These are phyloP conservation scores for Eragrostis curvula DNA, from an alignment of 176 grass and related monocot species.

Conservation along the genomic window DNA sequence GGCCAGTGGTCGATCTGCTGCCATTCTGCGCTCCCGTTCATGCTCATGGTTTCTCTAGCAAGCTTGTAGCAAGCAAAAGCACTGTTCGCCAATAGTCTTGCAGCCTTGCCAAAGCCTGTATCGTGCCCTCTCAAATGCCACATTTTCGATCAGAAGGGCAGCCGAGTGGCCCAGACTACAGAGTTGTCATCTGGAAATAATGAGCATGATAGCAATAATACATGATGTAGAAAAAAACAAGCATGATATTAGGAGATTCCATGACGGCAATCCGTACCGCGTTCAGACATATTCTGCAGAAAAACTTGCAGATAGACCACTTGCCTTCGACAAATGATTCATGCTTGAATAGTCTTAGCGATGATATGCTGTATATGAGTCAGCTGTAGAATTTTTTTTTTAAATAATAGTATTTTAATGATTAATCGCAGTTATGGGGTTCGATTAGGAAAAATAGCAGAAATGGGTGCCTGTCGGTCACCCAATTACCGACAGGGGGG, in stretches of 20 bases:
- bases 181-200: neutral
- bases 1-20: conserved; percentile 37
- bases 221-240: conserved; percentile 2
- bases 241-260: conserved; percentile 8
- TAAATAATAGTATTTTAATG: too few relatives aligned
- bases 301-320: neutral
- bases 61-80: conserved; percentile 18
- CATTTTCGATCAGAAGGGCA: neutral
- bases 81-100: conserved; percentile 29
- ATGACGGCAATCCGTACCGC: neutral
- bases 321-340: neutral
- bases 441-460: too few relatives aligned
- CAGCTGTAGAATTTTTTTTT: too few relatives aligned
- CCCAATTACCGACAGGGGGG: too few relatives aligned
- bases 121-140: conserved; percentile 28
- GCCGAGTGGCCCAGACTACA: conserved; percentile 10
- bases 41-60: conserved; percentile 46
- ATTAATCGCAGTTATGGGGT: too few relatives aligned
- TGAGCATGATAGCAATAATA: neutral
- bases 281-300: neutral
- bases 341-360: neutral
- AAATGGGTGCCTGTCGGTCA: too few relatives aligned
- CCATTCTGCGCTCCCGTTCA: conserved; percentile 38
- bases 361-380: neutral
- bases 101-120: conserved; percentile 43